These are phyloP conservation scores for Lobosporangium transversale DNA, from an alignment of 192 early-diverging fungal genomes.

Conservation along the genomic window DNA sequence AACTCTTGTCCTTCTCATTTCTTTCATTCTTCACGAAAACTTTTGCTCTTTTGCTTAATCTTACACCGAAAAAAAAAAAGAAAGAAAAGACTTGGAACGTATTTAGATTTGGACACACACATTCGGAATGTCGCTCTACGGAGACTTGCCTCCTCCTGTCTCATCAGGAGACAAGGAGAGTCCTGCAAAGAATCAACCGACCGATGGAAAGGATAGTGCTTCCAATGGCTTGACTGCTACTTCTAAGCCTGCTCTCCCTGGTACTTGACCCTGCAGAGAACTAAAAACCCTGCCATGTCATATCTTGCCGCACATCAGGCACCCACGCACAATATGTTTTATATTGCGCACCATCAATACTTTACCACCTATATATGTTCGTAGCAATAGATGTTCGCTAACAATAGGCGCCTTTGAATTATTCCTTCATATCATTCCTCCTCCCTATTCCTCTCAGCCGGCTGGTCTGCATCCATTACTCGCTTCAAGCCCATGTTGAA, in stretches of 20 bases:
- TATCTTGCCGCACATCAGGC: not conserved
- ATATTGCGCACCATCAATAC: too few species aligned
- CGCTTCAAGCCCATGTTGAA: slow-evolving; percentile 58
- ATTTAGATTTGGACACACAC: too few species aligned
- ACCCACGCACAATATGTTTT: not conserved
- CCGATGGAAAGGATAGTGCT: not conserved
- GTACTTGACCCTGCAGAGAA: slow-evolving; percentile 14
- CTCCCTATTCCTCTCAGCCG: slow-evolving; percentile 30
- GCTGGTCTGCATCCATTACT: slow-evolving; percentile 50
- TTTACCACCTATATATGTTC: too few species aligned
- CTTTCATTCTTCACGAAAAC: too few species aligned
- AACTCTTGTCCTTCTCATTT: too few species aligned
- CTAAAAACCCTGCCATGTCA: not conserved
- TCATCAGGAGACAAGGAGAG: slow-evolving; percentile 11
- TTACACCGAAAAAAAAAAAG: too few species aligned
- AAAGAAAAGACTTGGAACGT: not conserved
- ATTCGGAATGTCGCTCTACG: slow-evolving; percentile 60
- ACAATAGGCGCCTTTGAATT: slow-evolving; percentile 2
- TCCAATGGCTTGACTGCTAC: not conserved
- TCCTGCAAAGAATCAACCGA: not conserved
- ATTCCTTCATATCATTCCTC: not conserved
- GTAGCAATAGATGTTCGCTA: too few species aligned
- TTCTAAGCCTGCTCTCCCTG: slow-evolving; percentile 38
- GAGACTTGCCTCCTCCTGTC: slow-evolving; percentile 55
- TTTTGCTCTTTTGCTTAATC: too few species aligned